Percentiles rank a stretch among this genome's conserved stretches.
Conservation (phyloP, 2,329 filamentous ascomycete genomes). For the Aspergillus fumigatus region DNA sequence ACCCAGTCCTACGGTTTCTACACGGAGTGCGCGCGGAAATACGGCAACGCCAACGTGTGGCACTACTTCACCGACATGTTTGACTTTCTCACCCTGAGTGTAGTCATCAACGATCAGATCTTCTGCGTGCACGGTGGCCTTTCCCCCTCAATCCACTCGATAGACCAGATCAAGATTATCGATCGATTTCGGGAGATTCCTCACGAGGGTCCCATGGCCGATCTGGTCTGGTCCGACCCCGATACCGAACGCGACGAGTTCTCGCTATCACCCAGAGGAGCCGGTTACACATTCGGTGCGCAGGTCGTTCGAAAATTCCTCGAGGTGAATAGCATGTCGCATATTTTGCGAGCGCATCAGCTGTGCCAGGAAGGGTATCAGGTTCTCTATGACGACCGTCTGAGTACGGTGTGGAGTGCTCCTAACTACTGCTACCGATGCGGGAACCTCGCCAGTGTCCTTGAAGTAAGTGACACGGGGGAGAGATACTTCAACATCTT, state of each 20-base stretch:
- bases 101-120: constrained; percentile 98
- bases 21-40: constrained; percentile 95
- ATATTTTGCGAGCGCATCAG: constrained; percentile 96
- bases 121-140: constrained; percentile 96
- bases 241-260: constrained; percentile 98
- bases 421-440: constrained; percentile 95
- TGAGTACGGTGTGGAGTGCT: constrained; percentile 97
- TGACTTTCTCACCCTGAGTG: constrained; percentile 92
- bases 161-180: constrained; percentile 99
- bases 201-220: constrained; percentile 98
- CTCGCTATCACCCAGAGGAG: constrained; percentile 84
- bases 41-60: constrained; percentile 98
- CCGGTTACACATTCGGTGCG: constrained; percentile 94
- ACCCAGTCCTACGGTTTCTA: constrained; percentile 99
- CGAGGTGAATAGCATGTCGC: constrained; percentile 94
- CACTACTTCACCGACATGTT: constrained; percentile 99
- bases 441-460: constrained; percentile 93
- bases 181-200: constrained; percentile 98
- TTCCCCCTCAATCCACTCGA: constrained; percentile 89
- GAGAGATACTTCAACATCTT: constrained; percentile 98
- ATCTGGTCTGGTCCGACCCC: constrained; percentile 96
- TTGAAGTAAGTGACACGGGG: constrained; percentile 90
- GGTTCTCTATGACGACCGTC: constrained; percentile 86
- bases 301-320: constrained; percentile 98
- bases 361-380: constrained; percentile 98